Conservation (phyloP, 129 eudicot species). For the Flaveria brownii region DNA sequence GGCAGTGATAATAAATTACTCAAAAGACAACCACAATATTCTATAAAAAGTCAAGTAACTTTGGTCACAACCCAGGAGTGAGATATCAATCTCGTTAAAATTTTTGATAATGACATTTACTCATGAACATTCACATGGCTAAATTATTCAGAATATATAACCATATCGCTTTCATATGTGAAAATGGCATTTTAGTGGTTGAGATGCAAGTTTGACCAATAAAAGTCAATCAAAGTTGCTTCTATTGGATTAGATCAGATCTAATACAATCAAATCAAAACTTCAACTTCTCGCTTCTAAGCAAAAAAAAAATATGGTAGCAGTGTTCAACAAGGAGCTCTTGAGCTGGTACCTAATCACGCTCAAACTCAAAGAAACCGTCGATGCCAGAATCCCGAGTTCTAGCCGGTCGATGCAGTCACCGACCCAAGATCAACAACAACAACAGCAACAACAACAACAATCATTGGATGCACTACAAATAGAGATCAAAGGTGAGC, state of each 20-base stretch:
- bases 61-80: not conserved
- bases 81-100: not conserved
- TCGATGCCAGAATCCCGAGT: conserved; percentile 53
- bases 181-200: conserved; percentile 23
- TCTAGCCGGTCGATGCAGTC: conserved; percentile 27
- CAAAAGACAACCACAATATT: not conserved
- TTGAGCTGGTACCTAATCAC: conserved; percentile 93
- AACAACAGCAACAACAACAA: conserved; percentile 31
- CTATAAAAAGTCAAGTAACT: not conserved
- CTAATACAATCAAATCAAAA: not conserved
- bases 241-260: conserved; percentile 29
- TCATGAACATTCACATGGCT: conserved; percentile 15
- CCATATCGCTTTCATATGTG: conserved; percentile 9
- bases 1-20: no score
- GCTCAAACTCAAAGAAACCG: conserved; percentile 80
- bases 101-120: not conserved
- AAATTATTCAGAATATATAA: not conserved
- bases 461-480: conserved; percentile 36
- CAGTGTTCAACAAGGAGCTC: conserved; percentile 85
- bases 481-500: conserved; percentile 35
- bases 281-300: conserved; percentile 19
- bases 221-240: conserved; percentile 23
- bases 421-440: conserved; percentile 23
- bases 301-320: conserved; percentile 63
- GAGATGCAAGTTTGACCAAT: conserved; percentile 5